A percentile compares a stretch with the other conserved stretches of the same genome.
Conservation (phyloP, 1,139 yeast genomes). For the Pichia sp. region DNA sequence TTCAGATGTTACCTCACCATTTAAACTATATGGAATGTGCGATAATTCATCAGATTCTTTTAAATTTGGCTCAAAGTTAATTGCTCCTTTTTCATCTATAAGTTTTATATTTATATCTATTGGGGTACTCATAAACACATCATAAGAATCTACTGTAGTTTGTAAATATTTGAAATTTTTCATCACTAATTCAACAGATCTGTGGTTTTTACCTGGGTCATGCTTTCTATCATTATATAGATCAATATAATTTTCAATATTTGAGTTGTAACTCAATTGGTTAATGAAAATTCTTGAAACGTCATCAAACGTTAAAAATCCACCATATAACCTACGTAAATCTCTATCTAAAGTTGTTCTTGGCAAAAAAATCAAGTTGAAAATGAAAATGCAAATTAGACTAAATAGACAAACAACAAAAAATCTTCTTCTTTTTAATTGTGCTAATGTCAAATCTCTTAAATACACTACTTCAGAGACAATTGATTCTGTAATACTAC, state of each 20-base stretch:
- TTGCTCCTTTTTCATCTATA: slow-evolving; percentile 27
- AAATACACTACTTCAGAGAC: slow-evolving; percentile 23
- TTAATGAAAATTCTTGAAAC: slow-evolving; percentile 45
- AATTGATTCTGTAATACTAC: slow-evolving; percentile 23
- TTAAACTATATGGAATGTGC: slow-evolving; percentile 33
- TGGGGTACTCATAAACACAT: slow-evolving; percentile 50
- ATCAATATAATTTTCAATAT: slow-evolving; percentile 34
- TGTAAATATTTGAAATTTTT: slow-evolving; percentile 21
- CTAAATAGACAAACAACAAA: slow-evolving; percentile 26
- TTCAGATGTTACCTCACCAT: slow-evolving; percentile 28
- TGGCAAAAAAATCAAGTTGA: slow-evolving; percentile 73
- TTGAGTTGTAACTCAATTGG: slow-evolving; percentile 29
- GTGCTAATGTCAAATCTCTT: slow-evolving; percentile 24
- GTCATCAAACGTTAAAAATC: slow-evolving; percentile 57
- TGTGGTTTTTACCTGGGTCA: slow-evolving; percentile 39
- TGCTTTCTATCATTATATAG: slow-evolving; percentile 34
- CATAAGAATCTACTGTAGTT: slow-evolving; percentile 51
- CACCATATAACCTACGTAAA: slow-evolving; percentile 66
- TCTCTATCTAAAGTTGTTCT: slow-evolving; percentile 83
- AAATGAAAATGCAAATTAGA: slow-evolving; percentile 45
- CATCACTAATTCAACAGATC: slow-evolving; percentile 29
- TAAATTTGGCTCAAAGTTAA: slow-evolving; percentile 34
- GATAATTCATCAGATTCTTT: slow-evolving; percentile 46
- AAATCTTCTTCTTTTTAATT: slow-evolving; percentile 35
- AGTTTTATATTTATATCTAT: slow-evolving; percentile 42